Conservation (phyloP, 345 rosid species). For the Murraya koenigii region DNA sequence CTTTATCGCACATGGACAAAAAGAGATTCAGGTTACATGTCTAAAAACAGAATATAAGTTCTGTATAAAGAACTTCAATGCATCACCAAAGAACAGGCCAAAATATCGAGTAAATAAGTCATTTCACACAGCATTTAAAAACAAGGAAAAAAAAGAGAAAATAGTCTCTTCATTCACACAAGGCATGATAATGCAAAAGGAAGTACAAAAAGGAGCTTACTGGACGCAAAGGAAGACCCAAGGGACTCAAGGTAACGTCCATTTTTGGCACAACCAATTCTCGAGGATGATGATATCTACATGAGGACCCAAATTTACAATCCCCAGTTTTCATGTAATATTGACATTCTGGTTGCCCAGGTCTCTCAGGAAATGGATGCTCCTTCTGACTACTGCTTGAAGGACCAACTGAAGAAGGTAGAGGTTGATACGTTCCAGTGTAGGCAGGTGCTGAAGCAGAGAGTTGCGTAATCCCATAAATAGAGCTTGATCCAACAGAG, state of each 20-base stretch:
- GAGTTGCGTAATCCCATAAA: constrained; percentile 55
- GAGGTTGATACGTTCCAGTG: constrained; percentile 52
- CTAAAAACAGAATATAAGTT: background rate
- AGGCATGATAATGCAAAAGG: constrained; percentile 11
- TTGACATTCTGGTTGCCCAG: constrained; percentile 86
- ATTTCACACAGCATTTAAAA: background rate
- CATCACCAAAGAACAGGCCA: background rate
- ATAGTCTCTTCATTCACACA: background rate
- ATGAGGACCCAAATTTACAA: constrained; percentile 79
- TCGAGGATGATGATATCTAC: constrained; percentile 91
- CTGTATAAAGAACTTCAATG: background rate
- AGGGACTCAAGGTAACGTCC: constrained; percentile 51
- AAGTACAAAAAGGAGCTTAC: constrained; percentile 44
- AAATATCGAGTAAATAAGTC: background rate
- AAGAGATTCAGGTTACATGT: background rate
- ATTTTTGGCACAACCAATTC: constrained; percentile 46
- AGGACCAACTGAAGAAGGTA: constrained; percentile 43
- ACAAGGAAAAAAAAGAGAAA: background rate
- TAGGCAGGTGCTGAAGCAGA: constrained; percentile 67
- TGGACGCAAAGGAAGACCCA: constrained; percentile 81
- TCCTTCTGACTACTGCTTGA: constrained; percentile 62
- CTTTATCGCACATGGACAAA: background rate
- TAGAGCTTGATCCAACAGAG: constrained; percentile 50
- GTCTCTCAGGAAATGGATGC: constrained; percentile 72
- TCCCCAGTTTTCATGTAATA: constrained; percentile 84